Percentiles rank a stretch among this genome's conserved stretches.
Conservation (phyloP, 2,329 filamentous ascomycete species). For the Karstenula rhodostoma region DNA sequence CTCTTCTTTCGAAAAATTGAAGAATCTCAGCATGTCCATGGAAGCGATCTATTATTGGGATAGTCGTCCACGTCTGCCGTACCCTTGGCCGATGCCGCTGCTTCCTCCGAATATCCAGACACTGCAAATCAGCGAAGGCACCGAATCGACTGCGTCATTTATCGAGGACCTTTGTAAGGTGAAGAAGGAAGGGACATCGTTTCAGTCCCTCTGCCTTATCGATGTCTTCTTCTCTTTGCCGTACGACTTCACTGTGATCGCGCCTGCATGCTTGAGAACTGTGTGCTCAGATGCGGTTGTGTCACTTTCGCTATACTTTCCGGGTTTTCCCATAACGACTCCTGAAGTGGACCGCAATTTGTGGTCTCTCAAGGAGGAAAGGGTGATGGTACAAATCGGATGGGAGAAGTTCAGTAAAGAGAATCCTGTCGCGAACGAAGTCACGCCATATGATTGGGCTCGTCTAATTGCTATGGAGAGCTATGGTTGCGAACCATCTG, state of each 20-base stretch:
- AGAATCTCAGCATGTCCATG: constrained; percentile 25
- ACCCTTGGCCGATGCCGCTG: constrained; percentile 11
- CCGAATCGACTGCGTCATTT: constrained; percentile 9
- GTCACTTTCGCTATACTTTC: neutral
- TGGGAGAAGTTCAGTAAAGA: neutral
- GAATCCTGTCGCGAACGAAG: neutral
- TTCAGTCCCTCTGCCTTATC: constrained; percentile 14
- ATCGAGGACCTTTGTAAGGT: constrained; percentile 18
- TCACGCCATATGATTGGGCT: neutral
- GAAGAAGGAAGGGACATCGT: constrained; percentile 14
- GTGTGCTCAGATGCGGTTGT: neutral
- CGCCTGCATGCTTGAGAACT: neutral
- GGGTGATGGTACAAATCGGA: neutral
- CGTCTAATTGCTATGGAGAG: neutral
- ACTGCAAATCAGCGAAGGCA: constrained; percentile 26
- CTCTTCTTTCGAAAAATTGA: constrained; percentile 18
- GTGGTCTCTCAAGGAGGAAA: neutral
- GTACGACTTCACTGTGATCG: neutral
- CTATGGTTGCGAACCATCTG: neutral
- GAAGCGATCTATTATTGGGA: constrained; percentile 13
- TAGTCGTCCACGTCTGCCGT: neutral
- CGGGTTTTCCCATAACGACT: neutral
- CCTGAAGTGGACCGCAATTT: neutral
- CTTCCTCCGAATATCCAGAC: constrained; percentile 24
- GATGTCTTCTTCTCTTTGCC: constrained; percentile 20